A percentile compares a stretch with the other conserved stretches of the same genome.
Conservation (phyloP, 1,139 yeast species). For the Hyphopichia buzzinii region DNA sequence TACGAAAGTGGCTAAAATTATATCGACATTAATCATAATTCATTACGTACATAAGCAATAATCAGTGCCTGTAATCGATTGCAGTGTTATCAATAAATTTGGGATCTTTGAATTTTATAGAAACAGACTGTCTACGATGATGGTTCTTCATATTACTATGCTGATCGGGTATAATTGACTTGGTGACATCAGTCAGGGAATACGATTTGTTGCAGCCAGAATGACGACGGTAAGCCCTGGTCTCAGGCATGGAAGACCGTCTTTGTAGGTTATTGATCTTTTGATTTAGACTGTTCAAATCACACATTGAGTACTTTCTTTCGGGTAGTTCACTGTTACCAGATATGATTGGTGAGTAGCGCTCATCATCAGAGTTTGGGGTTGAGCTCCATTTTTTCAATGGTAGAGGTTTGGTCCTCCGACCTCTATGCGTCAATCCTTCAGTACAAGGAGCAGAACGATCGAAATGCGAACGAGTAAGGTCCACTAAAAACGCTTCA, state of each 20-base stretch:
- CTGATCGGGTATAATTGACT: slow-evolving; percentile 3
- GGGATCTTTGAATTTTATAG: slow-evolving; percentile 29
- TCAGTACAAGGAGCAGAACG: not conserved
- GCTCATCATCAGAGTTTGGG: not conserved
- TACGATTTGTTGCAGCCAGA: not conserved
- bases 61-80: not conserved
- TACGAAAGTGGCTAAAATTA: not conserved
- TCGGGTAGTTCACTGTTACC: not conserved
- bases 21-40: not conserved
- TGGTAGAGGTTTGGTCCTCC: not conserved
- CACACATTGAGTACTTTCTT: slow-evolving; percentile 21
- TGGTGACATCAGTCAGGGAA: not conserved
- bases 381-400: not conserved
- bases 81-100: slow-evolving; percentile 7
- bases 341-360: not conserved
- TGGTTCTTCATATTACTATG: slow-evolving; percentile 15
- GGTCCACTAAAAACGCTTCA: slow-evolving; percentile 24
- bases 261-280: slow-evolving; percentile 4
- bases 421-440: not conserved
- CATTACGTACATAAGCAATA: not conserved
- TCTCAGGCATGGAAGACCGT: slow-evolving; percentile 6
- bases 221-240: not conserved
- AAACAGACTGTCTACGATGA: slow-evolving; percentile 29
- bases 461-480: slow-evolving; percentile 1
- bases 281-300: slow-evolving; percentile 19